Percentiles rank a stretch among this genome's conserved stretches.
phyloP scores from a whole-genome alignment of 2,329 filamentous ascomycete species.

The Curvularia spicifera region DNA sequence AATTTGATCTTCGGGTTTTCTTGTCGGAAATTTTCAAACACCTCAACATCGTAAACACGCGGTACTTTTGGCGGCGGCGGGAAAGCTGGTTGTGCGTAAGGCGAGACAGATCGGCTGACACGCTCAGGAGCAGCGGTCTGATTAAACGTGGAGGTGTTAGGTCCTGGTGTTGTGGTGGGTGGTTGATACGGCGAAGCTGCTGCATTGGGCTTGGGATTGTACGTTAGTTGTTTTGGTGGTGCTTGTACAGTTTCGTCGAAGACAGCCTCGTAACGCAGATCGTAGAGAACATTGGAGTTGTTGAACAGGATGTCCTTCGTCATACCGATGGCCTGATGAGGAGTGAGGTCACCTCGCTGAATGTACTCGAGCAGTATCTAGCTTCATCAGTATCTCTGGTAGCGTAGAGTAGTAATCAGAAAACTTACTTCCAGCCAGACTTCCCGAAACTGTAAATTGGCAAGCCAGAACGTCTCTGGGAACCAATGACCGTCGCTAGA shows the following conservation, averaged over 20 bases:
- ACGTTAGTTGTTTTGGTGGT: slow-evolving; percentile 33
- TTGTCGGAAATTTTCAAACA: slow-evolving; percentile 58
- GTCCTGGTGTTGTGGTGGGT: slow-evolving; percentile 17
- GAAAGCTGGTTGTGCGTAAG: slow-evolving; percentile 29
- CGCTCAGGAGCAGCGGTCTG: slow-evolving; percentile 11
- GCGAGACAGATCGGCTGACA: slow-evolving; percentile 19
- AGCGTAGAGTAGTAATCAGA: not conserved
- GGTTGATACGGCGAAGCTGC: slow-evolving; percentile 21
- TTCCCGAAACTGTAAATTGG: slow-evolving; percentile 73
- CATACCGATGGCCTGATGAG: slow-evolving; percentile 67
- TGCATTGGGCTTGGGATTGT: slow-evolving; percentile 29
- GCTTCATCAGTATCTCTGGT: slow-evolving; percentile 6
- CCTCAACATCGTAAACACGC: slow-evolving; percentile 46
- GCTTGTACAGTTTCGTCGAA: slow-evolving; percentile 37
- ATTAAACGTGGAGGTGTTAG: slow-evolving; percentile 12
- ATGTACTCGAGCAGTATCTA: slow-evolving; percentile 73
- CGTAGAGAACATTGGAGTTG: slow-evolving; percentile 78
- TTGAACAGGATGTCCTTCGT: slow-evolving; percentile 74
- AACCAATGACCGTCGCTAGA: slow-evolving; percentile 82
- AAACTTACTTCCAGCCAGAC: slow-evolving; percentile 67
- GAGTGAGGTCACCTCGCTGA: slow-evolving; percentile 65
- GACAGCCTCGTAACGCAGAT: slow-evolving; percentile 58
- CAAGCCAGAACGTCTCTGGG: slow-evolving; percentile 77
- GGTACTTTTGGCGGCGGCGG: slow-evolving; percentile 40
- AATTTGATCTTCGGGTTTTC: slow-evolving; percentile 64